Evolutionary conservation across 495 filamentous ascomycete genomes (phyloP).

Genomic region (Podospora pseudocomata): DNA sequence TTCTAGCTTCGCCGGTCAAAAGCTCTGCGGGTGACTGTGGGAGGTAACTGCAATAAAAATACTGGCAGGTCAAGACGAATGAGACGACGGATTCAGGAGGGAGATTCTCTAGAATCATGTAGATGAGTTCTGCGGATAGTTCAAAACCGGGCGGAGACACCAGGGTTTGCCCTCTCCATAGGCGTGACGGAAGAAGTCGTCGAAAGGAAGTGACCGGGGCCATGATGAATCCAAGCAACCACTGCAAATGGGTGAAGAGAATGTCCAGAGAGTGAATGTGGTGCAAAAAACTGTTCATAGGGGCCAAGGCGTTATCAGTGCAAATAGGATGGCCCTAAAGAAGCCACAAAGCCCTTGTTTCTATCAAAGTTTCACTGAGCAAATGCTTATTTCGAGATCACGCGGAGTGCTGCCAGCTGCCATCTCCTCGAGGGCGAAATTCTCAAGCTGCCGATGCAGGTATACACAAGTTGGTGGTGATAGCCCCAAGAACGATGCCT

Average conservation of each 20-base stretch:
- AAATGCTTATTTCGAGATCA: too few species aligned
- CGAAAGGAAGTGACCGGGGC: background rate
- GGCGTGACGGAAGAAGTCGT: background rate
- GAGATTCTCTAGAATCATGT: background rate
- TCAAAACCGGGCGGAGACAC: background rate
- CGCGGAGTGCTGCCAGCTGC: too few species aligned
- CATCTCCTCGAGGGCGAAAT: too few species aligned
- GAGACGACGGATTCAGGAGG: background rate
- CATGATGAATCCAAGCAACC: background rate
- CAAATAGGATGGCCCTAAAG: too few species aligned
- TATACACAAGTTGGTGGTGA: too few species aligned
- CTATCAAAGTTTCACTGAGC: too few species aligned
- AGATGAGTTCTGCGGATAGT: background rate
- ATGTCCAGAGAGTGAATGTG: too few species aligned
- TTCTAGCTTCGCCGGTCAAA: background rate
- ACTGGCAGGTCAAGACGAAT: background rate
- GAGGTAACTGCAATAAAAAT: background rate
- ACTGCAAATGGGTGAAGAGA: background rate
- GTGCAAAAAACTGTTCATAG: too few species aligned
- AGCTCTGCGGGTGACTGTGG: background rate
- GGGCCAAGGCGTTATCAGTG: too few species aligned
- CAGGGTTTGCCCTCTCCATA: background rate
- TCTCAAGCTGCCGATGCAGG: too few species aligned
- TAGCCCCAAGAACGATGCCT: too few species aligned
- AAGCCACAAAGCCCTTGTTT: too few species aligned